These are phyloP conservation scores for Globisporangium iwayamae DNA, from an alignment of 352 stramenopile genomes.

Conservation along the genomic window DNA sequence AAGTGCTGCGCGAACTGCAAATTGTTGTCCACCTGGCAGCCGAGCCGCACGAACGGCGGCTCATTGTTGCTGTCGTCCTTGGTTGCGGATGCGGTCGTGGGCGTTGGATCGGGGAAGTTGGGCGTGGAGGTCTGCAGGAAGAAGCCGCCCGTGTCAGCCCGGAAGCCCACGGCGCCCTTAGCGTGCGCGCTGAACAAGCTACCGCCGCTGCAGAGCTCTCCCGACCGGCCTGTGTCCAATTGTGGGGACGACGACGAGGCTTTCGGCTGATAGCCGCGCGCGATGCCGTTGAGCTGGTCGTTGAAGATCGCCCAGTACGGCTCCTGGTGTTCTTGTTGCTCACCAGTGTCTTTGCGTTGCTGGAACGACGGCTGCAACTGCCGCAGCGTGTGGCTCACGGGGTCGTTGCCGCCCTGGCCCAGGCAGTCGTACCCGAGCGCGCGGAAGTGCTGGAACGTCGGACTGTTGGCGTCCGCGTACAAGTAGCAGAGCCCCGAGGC, in stretches of 20 bases:
- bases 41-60: conserved; percentile 48
- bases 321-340: conserved; percentile 2
- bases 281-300: conserved; percentile 74
- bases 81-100: conserved; percentile 11
- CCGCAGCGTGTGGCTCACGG: conserved; percentile 66
- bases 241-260: background rate
- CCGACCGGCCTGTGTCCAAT: conserved; percentile 10
- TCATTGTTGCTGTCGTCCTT: conserved; percentile 6
- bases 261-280: conserved; percentile 23
- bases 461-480: conserved; percentile 57
- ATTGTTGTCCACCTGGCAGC: conserved; percentile 76
- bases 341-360: background rate
- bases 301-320: conserved; percentile 78
- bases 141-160: conserved; percentile 43
- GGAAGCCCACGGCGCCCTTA: conserved; percentile 64
- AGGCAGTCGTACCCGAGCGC: conserved; percentile 71
- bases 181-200: conserved; percentile 68
- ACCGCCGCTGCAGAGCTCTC: conserved; percentile 38
- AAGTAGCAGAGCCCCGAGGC: conserved; percentile 71
- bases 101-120: conserved; percentile 62
- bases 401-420: conserved; percentile 71
- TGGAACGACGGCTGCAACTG: conserved; percentile 24
- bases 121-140: conserved; percentile 77
- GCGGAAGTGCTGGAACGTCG: conserved; percentile 60
- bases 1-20: conserved; percentile 75